Evolutionary conservation across 495 filamentous ascomycete genomes (phyloP), one percentile per base, ranked within the genome.

Genomic region (Aspergillus bridgeri): DNA sequence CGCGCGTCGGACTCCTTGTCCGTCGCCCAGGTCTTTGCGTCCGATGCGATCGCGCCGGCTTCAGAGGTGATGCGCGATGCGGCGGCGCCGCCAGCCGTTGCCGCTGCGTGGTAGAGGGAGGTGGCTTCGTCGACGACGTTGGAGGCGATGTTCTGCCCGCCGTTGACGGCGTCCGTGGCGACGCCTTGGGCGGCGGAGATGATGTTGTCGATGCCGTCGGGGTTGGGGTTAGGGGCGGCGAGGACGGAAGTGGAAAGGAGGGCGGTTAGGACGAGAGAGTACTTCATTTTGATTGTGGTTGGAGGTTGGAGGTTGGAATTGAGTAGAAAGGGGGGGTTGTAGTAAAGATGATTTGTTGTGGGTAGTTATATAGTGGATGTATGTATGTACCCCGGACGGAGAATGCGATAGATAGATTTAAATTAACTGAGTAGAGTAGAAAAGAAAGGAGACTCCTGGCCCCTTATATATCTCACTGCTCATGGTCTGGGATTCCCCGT

Each of bases 231-330:
- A 27, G 60, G 44, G 42, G 44, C 51, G 53, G 43, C 48, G 43
- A 64, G 47, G 59, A 55, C 42, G 27, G 63, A 51, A 54, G 57
- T 17, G 38, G 56, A 21, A 61, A 67, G 50, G 55, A 64, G 58
- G 50, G 49, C 20, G 21, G 60, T 48, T 22, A 54, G 48, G 54
- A 60, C 48, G 57, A 60, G 27, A 22, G 48, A 58, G 48, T 48
- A 47, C 33, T 64, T 54, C 61, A 64, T 64, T 43, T 21, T 64
- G 49, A 27, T 22, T 21, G 29, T 59, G 48, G 42, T 57, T 19
- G 38, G 22, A 19, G 21, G 48, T 58, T 62, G 22, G 21, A 38
- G 44, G 44, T 47, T 4, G 22, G n/a, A 20, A 47, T 47, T 19
- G 15, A 47, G 42, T 19, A 19, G 43, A n/a, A 15, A 46, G 3